Base-by-base conservation (phyloP, 2,329 filamentous ascomycete species). In the Lasiodiplodia theobromae region DNA sequence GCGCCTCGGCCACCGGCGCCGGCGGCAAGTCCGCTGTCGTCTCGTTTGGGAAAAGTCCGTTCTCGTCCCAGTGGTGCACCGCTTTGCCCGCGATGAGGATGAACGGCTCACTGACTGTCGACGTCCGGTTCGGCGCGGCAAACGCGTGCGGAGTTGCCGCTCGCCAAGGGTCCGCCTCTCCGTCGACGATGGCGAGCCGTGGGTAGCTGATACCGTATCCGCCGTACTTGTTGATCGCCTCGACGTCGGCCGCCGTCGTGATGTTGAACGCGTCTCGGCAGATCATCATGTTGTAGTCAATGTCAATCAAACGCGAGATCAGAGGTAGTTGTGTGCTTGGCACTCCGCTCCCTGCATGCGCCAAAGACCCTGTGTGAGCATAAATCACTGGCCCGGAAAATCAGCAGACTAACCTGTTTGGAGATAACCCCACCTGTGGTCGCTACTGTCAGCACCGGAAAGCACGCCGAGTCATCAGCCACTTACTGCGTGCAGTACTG, bases 11-110 rank as follows among this genome's bases (percentile, higher is more conserved):
- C 6, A 93, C 85, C 2, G 88, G 80, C 1, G 79, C 74, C 0
- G 90, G 90, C 1, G 90, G 90, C 38, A 92, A 74, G 0, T 80
- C 79, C 2, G 83, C 71, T 6, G 83, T 86, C 0, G 89, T 90
- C 76, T 92, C 84, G 68, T 90, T 89, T 1, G 82, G 77, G 62
- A 89, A 87, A n/a, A 91, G 73, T 0, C 89, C 89, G 71, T 91
- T 90, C 80, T 91, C 89, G 72, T 92, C 91, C 90, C 91, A 96
- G 76, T 95, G 92, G 77, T 96, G 93, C 23, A 94, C 91, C 0
- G 88, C 92, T 37, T 49, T 49, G n/a, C 86, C 86, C 3, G 85
- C 81, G 56, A 96, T 93, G 56, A 95, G 76, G n/a, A 92, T 84
- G 71, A 90, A 92, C 0, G 92, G 92, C 81, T 94, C 86, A 58